Conservation (phyloP, 2,329 filamentous ascomycete genomes). For the Colletotrichum trifolii region DNA sequence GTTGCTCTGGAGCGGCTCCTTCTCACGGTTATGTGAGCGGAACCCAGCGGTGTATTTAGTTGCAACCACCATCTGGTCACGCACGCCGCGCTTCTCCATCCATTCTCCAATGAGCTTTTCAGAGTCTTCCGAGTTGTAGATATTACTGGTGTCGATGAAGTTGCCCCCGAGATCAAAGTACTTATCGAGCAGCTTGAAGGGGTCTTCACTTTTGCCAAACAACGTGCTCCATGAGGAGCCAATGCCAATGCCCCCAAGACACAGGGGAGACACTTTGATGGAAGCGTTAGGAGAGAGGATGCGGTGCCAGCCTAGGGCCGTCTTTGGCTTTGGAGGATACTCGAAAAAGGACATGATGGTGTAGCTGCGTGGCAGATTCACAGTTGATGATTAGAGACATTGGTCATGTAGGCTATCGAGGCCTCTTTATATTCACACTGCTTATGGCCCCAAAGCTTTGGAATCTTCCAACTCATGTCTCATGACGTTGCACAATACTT, state of each 20-base stretch:
- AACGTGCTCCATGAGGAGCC: conserved; percentile 38
- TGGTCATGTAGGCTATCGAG: too few relatives aligned
- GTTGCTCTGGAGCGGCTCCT: conserved; percentile 51
- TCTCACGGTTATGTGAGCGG: conserved; percentile 48
- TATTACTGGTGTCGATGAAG: conserved; percentile 73
- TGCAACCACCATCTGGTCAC: conserved; percentile 64
- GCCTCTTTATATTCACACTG: too few relatives aligned
- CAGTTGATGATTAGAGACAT: too few relatives aligned
- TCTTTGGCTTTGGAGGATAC: conserved; percentile 28
- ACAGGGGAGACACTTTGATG: conserved; percentile 40
- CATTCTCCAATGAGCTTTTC: conserved; percentile 69
- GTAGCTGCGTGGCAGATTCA: not conserved
- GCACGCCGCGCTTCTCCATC: conserved; percentile 58
- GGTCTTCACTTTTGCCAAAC: conserved; percentile 46
- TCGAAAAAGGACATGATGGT: conserved; percentile 26
- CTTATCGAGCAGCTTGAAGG: conserved; percentile 67
- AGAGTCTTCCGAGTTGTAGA: conserved; percentile 67
- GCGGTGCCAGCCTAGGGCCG: conserved; percentile 39
- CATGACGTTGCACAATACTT: too few relatives aligned
- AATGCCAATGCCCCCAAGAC: conserved; percentile 41
- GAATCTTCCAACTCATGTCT: too few relatives aligned
- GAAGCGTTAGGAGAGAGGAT: conserved; percentile 39
- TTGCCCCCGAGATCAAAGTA: conserved; percentile 70
- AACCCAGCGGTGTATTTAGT: conserved; percentile 67
- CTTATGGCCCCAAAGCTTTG: too few relatives aligned